Evolutionary conservation across 179 eudicot species (phyloP).

Genomic region (Actinidia arguta): DNA sequence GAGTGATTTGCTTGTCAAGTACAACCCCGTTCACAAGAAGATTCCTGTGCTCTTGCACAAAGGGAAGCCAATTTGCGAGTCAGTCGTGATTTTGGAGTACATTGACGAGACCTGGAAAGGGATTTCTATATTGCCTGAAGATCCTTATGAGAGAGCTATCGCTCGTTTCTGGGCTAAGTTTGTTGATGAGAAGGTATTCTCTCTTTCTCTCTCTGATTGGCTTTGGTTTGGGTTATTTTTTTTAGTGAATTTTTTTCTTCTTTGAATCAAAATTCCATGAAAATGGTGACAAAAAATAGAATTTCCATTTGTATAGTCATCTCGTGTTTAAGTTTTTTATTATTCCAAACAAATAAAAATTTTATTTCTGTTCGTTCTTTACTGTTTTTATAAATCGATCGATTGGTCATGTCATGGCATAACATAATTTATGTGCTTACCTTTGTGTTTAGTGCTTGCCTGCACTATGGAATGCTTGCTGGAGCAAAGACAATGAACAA

Average conservation of each 20-base stretch:
- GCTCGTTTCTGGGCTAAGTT: conserved; percentile 54
- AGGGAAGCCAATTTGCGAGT: conserved; percentile 46
- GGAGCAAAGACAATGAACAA: conserved; percentile 30
- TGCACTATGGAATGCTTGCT: conserved; percentile 25
- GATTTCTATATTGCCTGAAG: conserved; percentile 35
- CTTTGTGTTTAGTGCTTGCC: conserved; percentile 29
- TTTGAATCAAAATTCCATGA: too few relatives aligned
- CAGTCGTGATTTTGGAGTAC: conserved; percentile 42
- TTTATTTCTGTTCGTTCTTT: neutral
- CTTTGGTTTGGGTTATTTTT: too few relatives aligned
- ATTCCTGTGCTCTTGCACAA: conserved; percentile 46
- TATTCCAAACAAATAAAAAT: too few relatives aligned
- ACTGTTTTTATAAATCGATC: too few relatives aligned
- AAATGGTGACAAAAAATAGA: too few relatives aligned
- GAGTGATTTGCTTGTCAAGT: conserved; percentile 37
- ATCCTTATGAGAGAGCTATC: conserved; percentile 44
- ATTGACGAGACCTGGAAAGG: conserved; percentile 44
- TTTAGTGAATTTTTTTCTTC: too few relatives aligned
- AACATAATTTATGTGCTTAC: too few relatives aligned
- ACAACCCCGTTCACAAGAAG: conserved; percentile 47
- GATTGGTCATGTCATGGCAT: too few relatives aligned
- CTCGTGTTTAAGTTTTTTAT: too few relatives aligned
- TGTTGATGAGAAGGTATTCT: conserved; percentile 42
- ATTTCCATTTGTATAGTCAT: too few relatives aligned
- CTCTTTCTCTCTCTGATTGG: neutral